phyloP scores from a whole-genome alignment of 306 rosid species.

The Dicorynia guianensis region DNA sequence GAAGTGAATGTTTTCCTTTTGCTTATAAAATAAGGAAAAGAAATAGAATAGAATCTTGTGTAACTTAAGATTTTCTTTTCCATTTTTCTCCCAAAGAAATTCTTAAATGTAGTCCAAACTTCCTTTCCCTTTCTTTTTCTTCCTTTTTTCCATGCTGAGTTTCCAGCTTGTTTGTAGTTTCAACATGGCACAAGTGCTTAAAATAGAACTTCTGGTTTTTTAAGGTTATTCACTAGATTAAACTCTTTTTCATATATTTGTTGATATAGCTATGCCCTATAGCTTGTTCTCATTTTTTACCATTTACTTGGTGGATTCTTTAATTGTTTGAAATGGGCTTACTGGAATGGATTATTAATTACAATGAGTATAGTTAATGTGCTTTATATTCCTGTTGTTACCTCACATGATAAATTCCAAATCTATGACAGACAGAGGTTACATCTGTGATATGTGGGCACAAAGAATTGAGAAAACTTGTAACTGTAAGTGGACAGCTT shows the following conservation, averaged over 20 bases:
- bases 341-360: not conserved
- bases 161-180: not conserved
- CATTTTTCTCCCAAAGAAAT: conserved; percentile 15
- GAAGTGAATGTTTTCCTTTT: not conserved
- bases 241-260: conserved; percentile 26
- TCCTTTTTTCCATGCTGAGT: conserved; percentile 14
- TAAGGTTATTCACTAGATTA: conserved; percentile 16
- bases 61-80: conserved; percentile 5
- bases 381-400: not conserved
- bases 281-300: conserved; percentile 24
- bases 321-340: conserved; percentile 12
- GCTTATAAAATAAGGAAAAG: not conserved
- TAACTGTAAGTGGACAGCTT: conserved; percentile 73
- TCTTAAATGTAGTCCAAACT: conserved; percentile 12
- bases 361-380: not conserved
- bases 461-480: conserved; percentile 82
- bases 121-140: conserved; percentile 19
- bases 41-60: not conserved
- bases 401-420: not conserved
- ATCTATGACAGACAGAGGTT: conserved; percentile 81
- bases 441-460: conserved; percentile 88
- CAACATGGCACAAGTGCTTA: conserved; percentile 23
- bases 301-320: conserved; percentile 2
- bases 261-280: conserved; percentile 29
- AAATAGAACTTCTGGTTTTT: conserved; percentile 25